Base-by-base conservation (phyloP, 345 rosid species). In the Angophora floribunda region DNA sequence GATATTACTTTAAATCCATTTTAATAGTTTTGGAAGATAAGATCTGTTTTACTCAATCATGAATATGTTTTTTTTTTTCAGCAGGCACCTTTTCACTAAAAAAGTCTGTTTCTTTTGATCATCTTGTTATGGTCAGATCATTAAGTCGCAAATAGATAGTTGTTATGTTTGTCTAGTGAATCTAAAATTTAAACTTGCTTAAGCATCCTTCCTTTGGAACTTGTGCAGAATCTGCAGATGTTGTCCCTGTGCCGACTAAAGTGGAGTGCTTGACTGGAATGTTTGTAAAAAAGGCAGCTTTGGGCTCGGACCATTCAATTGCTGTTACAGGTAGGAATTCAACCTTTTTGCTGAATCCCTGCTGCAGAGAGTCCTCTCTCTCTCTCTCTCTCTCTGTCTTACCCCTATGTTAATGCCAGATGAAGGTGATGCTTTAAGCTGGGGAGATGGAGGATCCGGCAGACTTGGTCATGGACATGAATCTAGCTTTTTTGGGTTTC, bases 381-480 rank as follows among this genome's bases (percentile, higher is more conserved):
- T 57, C 52, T 55, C 51, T 88, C 63, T 50, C 86, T 28, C 53
- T 79, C 84, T 86, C 52, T 47, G 26, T 11, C 49, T 57, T 13
- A 51, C 47, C 26, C 86, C 45, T 21, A 51, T 52, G 59, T 91
- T 51, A 86, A 89, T 84, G 45, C 52, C 90, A 97, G 99, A 93
- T 91, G 95, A 86, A 91, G 99, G 99, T 85, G 93, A 94, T 90
- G 94, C 95, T 88, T 90, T 97, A 87, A 96, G 99, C 88, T 97
- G 99, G 99, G 99, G 99, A 87, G 95, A 89, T 89, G 99, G 95
- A 52, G 97, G 95, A 30, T 93, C 93, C 87, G 98, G 99, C 87
- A 94, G 96, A 92, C 99, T 97, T 91, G 99, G 99, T 85, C 98
- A 97, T 89, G 98, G 97, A 82, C 95, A 92, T 88, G 92, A 96